Evolutionary conservation across 257 asterid species (phyloP).

Genomic region (Salvia rosmarinus): DNA sequence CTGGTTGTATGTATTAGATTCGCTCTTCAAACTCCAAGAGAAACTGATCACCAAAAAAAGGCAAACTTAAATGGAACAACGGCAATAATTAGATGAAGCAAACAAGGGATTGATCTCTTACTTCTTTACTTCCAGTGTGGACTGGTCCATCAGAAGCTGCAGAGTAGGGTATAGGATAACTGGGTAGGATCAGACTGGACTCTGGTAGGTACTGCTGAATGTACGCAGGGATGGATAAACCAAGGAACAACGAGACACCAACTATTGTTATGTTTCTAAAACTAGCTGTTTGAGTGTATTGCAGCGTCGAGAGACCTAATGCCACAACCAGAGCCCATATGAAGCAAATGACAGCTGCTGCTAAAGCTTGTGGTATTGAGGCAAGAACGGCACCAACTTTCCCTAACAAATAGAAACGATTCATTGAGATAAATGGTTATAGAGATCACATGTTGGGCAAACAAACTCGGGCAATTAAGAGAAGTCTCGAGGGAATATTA

Average conservation of each 20-base stretch:
- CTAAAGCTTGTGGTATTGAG: conserved; percentile 93
- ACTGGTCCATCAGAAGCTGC: conserved; percentile 96
- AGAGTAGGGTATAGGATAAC: conserved; percentile 82
- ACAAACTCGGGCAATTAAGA: background rate
- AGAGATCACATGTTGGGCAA: background rate
- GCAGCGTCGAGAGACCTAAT: conserved; percentile 81
- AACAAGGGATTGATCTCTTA: conserved; percentile 39
- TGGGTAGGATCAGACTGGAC: conserved; percentile 71
- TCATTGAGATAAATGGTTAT: conserved; percentile 4
- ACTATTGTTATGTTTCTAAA: conserved; percentile 84
- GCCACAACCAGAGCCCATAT: conserved; percentile 84
- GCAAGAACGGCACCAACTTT: conserved; percentile 97
- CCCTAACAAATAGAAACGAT: conserved; percentile 51
- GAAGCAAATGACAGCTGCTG: conserved; percentile 92
- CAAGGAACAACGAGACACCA: conserved; percentile 90
- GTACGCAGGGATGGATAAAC: conserved; percentile 89
- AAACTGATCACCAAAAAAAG: too few relatives aligned
- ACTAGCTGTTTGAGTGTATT: conserved; percentile 73
- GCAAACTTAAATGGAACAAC: background rate
- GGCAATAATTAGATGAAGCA: conserved; percentile 14
- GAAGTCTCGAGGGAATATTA: background rate
- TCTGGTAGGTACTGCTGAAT: conserved; percentile 87
- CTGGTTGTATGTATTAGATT: too few relatives aligned
- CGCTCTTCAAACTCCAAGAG: too few relatives aligned
- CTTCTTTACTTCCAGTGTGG: conserved; percentile 66